These are phyloP conservation scores for Sporothrix pseudoabietina DNA, from an alignment of 2,329 filamentous ascomycete species.

Conservation along the genomic window DNA sequence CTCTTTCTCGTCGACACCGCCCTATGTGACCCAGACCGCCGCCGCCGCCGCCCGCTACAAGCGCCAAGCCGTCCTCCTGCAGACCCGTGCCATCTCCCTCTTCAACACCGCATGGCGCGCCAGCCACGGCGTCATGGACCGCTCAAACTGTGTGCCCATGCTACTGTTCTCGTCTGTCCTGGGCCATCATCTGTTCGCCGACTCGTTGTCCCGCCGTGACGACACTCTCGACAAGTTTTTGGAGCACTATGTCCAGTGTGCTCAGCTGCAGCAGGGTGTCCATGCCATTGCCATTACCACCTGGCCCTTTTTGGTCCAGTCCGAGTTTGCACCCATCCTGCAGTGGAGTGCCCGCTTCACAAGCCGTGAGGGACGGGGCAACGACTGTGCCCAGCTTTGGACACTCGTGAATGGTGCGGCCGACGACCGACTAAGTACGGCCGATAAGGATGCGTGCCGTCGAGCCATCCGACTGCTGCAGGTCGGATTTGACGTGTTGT, in stretches of 20 bases:
- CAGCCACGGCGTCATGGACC: constrained; percentile 36
- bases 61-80: constrained; percentile 39
- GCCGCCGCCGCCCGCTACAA: constrained; percentile 33
- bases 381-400: constrained; percentile 35
- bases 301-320: constrained; percentile 39
- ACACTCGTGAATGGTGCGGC: constrained; percentile 35
- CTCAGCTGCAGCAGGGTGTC: constrained; percentile 37
- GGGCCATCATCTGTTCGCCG: constrained; percentile 43
- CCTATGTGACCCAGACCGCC: neutral
- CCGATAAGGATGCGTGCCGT: constrained; percentile 38
- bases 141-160: constrained; percentile 41
- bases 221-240: constrained; percentile 39
- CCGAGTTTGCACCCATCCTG: constrained; percentile 39
- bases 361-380: constrained; percentile 35
- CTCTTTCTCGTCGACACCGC: neutral
- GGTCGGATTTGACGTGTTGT: constrained; percentile 37
- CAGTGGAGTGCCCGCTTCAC: constrained; percentile 32
- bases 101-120: constrained; percentile 38
- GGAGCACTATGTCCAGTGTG: constrained; percentile 39
- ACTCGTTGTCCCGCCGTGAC: constrained; percentile 39
- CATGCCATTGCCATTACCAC: constrained; percentile 35
- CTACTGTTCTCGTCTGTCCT: constrained; percentile 43
- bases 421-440: constrained; percentile 30
- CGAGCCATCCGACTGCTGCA: constrained; percentile 38
- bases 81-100: constrained; percentile 40